Conservation (phyloP, 1,284 basidiomycete genomes). For the Filobasidium uniguttulatum region DNA sequence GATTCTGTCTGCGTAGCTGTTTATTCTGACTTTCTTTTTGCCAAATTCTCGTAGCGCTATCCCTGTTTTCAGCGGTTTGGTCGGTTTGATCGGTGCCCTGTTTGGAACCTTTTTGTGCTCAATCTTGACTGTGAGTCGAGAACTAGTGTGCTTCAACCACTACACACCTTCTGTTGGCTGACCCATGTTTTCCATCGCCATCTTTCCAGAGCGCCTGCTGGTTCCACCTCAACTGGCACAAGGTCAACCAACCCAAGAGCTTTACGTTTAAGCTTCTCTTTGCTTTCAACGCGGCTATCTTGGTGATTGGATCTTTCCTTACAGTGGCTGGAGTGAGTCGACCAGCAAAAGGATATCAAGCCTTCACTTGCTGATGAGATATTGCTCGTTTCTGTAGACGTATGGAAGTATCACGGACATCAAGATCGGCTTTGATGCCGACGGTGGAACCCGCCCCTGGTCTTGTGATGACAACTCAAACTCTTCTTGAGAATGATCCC, state of each 20-base stretch:
- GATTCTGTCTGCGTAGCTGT: neutral
- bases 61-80: slow-evolving; percentile 25
- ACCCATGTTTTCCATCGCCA: neutral
- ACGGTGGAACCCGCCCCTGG: slow-evolving; percentile 11
- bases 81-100: slow-evolving; percentile 22
- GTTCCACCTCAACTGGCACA: slow-evolving; percentile 19
- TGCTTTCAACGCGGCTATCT: slow-evolving; percentile 21
- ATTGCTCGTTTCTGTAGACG: slow-evolving; percentile 2
- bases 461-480: slow-evolving; percentile 15
- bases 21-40: neutral
- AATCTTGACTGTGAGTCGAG: neutral
- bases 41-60: slow-evolving; percentile 15
- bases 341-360: neutral
- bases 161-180: neutral
- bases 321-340: slow-evolving; percentile 24
- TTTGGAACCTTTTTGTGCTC: slow-evolving; percentile 19
- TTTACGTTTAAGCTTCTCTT: slow-evolving; percentile 13
- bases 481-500: neutral
- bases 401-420: slow-evolving; percentile 16
- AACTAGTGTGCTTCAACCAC: neutral
- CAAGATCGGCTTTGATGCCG: slow-evolving; percentile 7
- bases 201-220: slow-evolving; percentile 18
- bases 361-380: neutral
- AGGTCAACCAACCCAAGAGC: slow-evolving; percentile 12
- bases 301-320: slow-evolving; percentile 29